Evolutionary conservation across 805 yeast species (phyloP), one percentile per base, ranked within the genome.

Genomic region (Starmerella kuoi): DNA sequence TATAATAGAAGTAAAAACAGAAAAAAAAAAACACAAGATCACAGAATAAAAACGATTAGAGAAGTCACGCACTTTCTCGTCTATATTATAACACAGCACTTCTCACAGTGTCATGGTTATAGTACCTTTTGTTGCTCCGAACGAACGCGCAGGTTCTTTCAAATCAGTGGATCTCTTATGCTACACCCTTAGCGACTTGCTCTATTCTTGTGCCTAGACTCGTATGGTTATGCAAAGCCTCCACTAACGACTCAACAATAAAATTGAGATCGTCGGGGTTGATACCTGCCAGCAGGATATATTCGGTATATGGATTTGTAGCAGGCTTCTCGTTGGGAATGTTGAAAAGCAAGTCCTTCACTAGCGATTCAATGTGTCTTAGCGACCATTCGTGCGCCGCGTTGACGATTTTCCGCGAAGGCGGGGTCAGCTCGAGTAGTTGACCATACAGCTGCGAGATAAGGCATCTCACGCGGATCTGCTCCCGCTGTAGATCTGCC

Each of bases 351-450:
- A 59, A 45, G 48, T 59, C 63, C 23, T 54, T 54, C 20, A 55
- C 57, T 17, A 59, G 40, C 15, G 57, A 35, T 45, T 57, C 59
- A 34, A 59, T 57, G 45, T 55, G 51, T 26, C 55, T 46, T 37
- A 59, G 47, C 12, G 57, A 45, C 63, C 63, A 59, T 41, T 58
- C 60, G 43, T 59, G 63, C 9, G 60, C 58, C 5, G 61, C 63
- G 35, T 57, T 54, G 19, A 56, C 40, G 21, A 56, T 42, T 31
- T 44, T 43, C 21, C 58, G 56, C 39, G 49, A 44, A 40, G 57
- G 54, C 18, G 58, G 54, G 38, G 57, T 54, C 15, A 54, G 41
- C 41, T 50, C 47, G n/a, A 59, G 52, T 32, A 59, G 50, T 27
- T 44, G 51, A 18, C 53, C 52, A 42, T 58, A 59, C 22, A 59